Percentiles rank a stretch among this genome's conserved stretches.
Evolutionary conservation across 1,139 yeast genomes (phyloP).

Genomic region (Geotrichum citri-aurantii): DNA sequence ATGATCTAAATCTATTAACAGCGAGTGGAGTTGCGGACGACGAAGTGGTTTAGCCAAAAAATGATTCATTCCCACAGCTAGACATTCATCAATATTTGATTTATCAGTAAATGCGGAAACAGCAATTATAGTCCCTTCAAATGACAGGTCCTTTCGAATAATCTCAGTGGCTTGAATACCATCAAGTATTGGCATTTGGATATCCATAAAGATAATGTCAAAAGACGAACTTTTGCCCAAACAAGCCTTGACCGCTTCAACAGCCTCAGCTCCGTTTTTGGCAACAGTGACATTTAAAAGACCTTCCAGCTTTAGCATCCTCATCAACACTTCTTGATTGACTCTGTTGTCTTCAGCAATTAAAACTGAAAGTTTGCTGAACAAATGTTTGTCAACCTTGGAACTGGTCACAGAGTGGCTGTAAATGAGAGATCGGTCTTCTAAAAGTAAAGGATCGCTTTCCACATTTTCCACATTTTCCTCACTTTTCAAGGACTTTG

Average conservation of each 20-base stretch:
- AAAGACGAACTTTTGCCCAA: slow-evolving; percentile 29
- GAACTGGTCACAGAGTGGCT: background rate
- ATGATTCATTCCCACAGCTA: slow-evolving; percentile 83
- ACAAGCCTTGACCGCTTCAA: slow-evolving; percentile 44
- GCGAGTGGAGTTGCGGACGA: slow-evolving; percentile 37
- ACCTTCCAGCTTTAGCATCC: slow-evolving; percentile 87
- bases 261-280: slow-evolving; percentile 87
- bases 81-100: slow-evolving; percentile 77
- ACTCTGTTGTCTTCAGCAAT: slow-evolving; percentile 96
- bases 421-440: background rate
- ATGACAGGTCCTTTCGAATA: slow-evolving; percentile 58
- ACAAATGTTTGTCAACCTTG: background rate
- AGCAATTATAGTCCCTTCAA: slow-evolving; percentile 75
- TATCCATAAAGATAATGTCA: slow-evolving; percentile 88
- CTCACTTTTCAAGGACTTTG: background rate
- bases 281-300: slow-evolving; percentile 68
- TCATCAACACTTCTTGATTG: slow-evolving; percentile 84
- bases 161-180: slow-evolving; percentile 76
- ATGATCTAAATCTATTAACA: slow-evolving; percentile 17
- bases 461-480: no score
- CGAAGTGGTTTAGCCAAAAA: slow-evolving; percentile 84
- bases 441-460: background rate
- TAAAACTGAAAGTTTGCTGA: slow-evolving; percentile 43
- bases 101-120: slow-evolving; percentile 94
- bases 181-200: slow-evolving; percentile 93